Evolutionary conservation across 805 yeast genomes (phyloP), one percentile per base, ranked within the genome.

Genomic region (Wickerhamomyces chaumierensis): DNA sequence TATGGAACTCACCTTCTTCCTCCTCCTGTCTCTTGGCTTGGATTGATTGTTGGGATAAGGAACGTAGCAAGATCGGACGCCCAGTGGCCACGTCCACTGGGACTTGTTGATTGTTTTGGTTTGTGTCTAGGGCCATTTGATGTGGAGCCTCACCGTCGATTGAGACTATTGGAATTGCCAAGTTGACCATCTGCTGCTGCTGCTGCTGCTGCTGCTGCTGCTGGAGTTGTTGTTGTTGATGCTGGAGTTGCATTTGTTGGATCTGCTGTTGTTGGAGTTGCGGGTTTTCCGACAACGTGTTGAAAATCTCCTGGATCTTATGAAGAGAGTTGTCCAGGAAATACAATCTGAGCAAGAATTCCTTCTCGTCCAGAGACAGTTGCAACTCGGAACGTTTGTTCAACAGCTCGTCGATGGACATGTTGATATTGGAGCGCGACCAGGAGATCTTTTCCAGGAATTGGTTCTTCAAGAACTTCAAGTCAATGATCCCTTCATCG

Each of bases 1-100:
- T 77, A 57, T 84, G 95, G 46, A 86, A 70, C 52, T 83, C 94
- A 49, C 96, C 96, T 63, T 87, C 96, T 55, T 87, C 96, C 43
- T 78, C 78, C 54, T 86, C 95, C 57, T 82, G 85, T 45, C 72
- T 73, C 56, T 75, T 79, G 14, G 87, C 85, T 51, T 81, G 76
- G 12, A 61, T 52, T 3, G 82, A 70, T 0, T 83, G 78, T 45
- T 74, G 81, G 0, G 85, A 77, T 5, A 73, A 61, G 5, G 78
- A 73, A 47, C 80, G 67, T 58, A 77, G 69, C 44, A 80, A 60
- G 17, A 81, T 77, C 2, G 88, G 85, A 46, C 77, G 65, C 35
- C 92, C 92, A 0, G 90, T 81, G 20, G 69, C 61, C 41, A 74
- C 68, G 60, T 82, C 90, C 36, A 81, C 67, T 1, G 83, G 75